Evolutionary conservation across 2,329 filamentous ascomycete genomes (phyloP).

Genomic region (Aspergillus ochraceus): DNA sequence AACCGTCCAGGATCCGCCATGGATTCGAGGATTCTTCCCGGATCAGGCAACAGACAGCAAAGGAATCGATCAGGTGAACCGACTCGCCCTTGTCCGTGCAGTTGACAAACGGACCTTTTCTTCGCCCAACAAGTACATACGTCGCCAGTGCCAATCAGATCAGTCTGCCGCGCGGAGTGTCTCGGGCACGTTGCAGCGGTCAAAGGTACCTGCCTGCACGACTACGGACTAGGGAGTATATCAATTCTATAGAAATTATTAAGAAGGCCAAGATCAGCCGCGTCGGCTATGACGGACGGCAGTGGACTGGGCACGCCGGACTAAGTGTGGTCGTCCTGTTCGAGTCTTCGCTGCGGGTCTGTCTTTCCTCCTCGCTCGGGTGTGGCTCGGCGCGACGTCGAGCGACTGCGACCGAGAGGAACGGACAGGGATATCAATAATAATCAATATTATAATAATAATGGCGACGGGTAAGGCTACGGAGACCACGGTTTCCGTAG

Average conservation of each 20-base stretch:
- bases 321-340: neutral
- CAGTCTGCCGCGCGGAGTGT: neutral
- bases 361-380: too few species aligned
- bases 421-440: too few species aligned
- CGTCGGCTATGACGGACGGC: too few species aligned
- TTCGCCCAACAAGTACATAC: neutral
- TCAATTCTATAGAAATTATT: too few species aligned
- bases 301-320: too few species aligned
- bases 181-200: neutral
- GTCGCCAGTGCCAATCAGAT: neutral
- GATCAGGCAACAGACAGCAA: neutral
- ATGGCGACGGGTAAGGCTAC: neutral
- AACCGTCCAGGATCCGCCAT: too few species aligned
- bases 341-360: neutral
- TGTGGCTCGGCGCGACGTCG: too few species aligned
- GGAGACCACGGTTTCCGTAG: neutral
- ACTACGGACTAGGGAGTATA: too few species aligned
- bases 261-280: too few species aligned
- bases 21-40: too few species aligned
- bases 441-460: too few species aligned
- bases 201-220: neutral
- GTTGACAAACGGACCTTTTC: neutral
- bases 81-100: neutral
- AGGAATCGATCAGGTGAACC: neutral
- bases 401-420: neutral